Evolutionary conservation across 192 early-diverging fungal genomes (phyloP), one percentile per base, ranked within the genome.

Genomic region (Linnemannia elongata): DNA sequence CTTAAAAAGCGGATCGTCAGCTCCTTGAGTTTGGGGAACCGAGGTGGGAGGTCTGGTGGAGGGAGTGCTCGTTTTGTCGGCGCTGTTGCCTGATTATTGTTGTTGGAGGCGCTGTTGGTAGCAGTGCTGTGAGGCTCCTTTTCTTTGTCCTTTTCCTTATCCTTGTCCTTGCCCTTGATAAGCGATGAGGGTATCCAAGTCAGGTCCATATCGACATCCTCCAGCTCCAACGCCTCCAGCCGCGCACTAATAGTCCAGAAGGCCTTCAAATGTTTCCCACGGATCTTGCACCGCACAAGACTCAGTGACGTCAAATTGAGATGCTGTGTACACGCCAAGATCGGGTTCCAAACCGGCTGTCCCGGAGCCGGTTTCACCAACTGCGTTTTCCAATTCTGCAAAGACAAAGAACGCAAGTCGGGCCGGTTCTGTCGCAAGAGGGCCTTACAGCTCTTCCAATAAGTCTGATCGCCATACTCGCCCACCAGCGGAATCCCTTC

Each of bases 231-330:
- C 2, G 22, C n/a, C 52, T 82, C 75, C 10, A 82, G 42, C 12
- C 74, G 69, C 15, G 47, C 30, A 49, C 75, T 54, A 24, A 77
- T 66, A 17, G 45, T 42, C 81, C 81, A 82, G 41, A 82, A 68
- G 2, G 69, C 69, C 22, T 72, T 39, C 20, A 77, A 42, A 54
- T 82, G 75, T 17, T 55, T 69, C 7, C 81, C 81, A 20, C 74
- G 36, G 54, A 82, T 76, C 13, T 20, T 10, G 36, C 69, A 77
- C 6, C 36, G 22, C 20, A 57, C 30, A 24, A 82, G 47, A 27
- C 24, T 72, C 57, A 82, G 55, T 35, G 69, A 76, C 27, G 41
- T 69, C 30, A 82, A 22, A 33, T 77, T 69, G 8, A 12, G 41
- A n/a, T 27, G 20, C 17, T 42, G 30, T 0, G 69, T 35, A 27